phyloP scores from a whole-genome alignment of 768 basidiomycete genomes.

The Termitomyces sp. region DNA sequence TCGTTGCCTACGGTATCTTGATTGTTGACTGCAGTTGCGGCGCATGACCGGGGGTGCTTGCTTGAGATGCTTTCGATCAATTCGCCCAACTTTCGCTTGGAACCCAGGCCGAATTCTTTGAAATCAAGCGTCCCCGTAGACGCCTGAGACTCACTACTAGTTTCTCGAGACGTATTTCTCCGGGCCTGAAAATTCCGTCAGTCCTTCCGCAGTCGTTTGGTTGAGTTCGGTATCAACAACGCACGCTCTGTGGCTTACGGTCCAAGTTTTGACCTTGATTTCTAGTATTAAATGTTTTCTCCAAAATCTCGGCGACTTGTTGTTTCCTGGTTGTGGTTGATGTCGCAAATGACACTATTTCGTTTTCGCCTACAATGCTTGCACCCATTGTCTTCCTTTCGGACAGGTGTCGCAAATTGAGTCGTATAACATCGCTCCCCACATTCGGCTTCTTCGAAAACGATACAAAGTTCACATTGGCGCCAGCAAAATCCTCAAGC shows the following conservation, averaged over 20 bases:
- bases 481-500: background rate
- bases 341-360: background rate
- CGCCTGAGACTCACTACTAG: background rate
- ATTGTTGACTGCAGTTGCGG: background rate
- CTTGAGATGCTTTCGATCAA: background rate
- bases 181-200: background rate
- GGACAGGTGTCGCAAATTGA: conserved; percentile 7
- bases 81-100: background rate
- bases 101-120: background rate
- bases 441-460: background rate
- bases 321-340: background rate
- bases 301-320: background rate
- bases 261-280: background rate
- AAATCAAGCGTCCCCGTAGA: background rate
- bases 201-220: background rate
- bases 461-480: background rate
- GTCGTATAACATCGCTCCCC: background rate
- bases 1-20: background rate
- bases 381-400: background rate
- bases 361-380: background rate
- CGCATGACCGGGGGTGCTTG: background rate
- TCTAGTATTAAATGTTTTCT: background rate
- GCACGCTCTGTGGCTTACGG: background rate
- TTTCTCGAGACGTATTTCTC: background rate
- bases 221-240: background rate